These are phyloP conservation scores for Claviceps pazoutovae DNA, from an alignment of 2,329 filamentous ascomycete species.

Conservation along the genomic window DNA sequence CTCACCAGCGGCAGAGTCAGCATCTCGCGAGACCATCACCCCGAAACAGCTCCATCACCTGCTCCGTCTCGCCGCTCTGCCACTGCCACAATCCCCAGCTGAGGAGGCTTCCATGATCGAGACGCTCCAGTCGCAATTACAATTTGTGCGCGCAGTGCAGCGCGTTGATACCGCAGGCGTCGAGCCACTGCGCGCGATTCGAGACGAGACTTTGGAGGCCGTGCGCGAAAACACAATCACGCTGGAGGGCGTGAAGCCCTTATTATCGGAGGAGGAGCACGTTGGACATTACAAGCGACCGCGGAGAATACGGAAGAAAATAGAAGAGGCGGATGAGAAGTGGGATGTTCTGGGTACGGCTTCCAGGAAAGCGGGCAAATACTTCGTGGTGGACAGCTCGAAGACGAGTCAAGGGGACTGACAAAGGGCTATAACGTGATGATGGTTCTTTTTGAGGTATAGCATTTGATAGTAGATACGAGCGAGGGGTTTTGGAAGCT, in stretches of 20 bases:
- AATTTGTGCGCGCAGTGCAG: constrained; percentile 82
- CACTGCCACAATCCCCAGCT: constrained; percentile 45
- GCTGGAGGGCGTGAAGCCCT: constrained; percentile 39
- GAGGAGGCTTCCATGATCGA: constrained; percentile 59
- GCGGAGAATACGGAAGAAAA: constrained; percentile 20
- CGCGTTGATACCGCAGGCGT: constrained; percentile 60
- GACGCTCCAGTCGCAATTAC: constrained; percentile 68
- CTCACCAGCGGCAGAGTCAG: constrained; percentile 7
- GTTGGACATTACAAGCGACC: constrained; percentile 41
- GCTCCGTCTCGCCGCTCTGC: constrained; percentile 77
- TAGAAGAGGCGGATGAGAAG: constrained; percentile 35
- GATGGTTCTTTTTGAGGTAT: neutral
- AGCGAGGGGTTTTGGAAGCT: neutral
- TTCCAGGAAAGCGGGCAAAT: constrained; percentile 51
- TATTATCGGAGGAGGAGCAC: constrained; percentile 45
- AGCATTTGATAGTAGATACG: neutral
- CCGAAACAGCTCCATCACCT: constrained; percentile 64
- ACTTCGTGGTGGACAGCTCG: constrained; percentile 61
- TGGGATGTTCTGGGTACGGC: constrained; percentile 61
- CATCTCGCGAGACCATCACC: constrained; percentile 35
- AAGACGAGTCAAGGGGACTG: constrained; percentile 17
- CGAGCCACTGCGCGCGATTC: constrained; percentile 61
- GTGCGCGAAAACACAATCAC: constrained; percentile 46
- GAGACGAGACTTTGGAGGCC: constrained; percentile 60
- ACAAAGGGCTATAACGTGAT: constrained; percentile 1